Percentiles rank a stretch among this genome's conserved stretches.
These are phyloP conservation scores for Barnettozyma pratensis DNA, from an alignment of 805 yeast genomes.

Conservation along the genomic window DNA sequence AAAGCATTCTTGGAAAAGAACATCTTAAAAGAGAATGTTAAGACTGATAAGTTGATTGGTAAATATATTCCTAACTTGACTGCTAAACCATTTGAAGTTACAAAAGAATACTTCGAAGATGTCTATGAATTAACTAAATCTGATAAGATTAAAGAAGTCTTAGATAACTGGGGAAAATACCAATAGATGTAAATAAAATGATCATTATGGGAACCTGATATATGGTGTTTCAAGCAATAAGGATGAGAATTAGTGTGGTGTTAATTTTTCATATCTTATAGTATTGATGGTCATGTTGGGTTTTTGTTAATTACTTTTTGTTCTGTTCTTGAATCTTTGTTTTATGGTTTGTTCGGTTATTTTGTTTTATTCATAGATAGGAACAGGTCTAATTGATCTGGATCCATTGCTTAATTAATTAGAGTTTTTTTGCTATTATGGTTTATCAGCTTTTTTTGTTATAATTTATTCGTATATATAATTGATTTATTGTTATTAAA, in stretches of 20 bases:
- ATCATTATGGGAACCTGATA: no score
- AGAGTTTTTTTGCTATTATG: neutral
- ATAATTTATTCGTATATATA: slow-evolving; percentile 6
- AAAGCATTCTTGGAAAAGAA: slow-evolving; percentile 95
- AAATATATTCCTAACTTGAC: slow-evolving; percentile 98
- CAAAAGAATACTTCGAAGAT: slow-evolving; percentile 95
- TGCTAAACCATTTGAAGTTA: slow-evolving; percentile 92
- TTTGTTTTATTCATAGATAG: neutral
- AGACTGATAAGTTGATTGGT: slow-evolving; percentile 87
- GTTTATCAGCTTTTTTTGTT: neutral
- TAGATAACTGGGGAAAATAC: slow-evolving; percentile 94
- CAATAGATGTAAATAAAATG: slow-evolving; percentile 26
- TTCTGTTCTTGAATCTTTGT: neutral
- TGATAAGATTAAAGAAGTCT: slow-evolving; percentile 80
- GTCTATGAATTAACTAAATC: slow-evolving; percentile 90
- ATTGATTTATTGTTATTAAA: neutral
- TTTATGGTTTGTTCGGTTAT: neutral
- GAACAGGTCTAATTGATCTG: neutral
- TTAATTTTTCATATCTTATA: slow-evolving; percentile 7
- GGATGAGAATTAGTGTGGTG: slow-evolving; percentile 22
- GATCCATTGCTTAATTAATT: neutral
- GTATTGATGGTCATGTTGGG: no score
- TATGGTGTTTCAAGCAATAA: neutral
- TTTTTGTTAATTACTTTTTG: neutral
- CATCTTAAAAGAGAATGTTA: slow-evolving; percentile 90